Evolutionary conservation across 805 yeast species (phyloP).

Genomic region (Saturnispora sekii): DNA sequence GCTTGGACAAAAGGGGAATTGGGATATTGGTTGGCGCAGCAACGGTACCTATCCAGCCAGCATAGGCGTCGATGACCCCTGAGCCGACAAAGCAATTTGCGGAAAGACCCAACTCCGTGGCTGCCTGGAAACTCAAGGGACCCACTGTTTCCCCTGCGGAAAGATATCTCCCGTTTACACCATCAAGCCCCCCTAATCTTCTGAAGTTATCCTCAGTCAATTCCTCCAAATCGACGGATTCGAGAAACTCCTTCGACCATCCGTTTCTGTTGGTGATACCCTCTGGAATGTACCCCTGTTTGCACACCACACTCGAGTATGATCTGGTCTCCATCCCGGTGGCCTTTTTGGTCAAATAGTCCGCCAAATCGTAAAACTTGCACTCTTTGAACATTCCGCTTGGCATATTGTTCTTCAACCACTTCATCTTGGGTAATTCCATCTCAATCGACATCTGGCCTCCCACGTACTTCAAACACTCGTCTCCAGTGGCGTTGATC

Average conservation of each 20-base stretch:
- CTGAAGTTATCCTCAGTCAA: slow-evolving; percentile 66
- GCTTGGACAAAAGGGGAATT: slow-evolving; percentile 41
- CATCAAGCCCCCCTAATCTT: slow-evolving; percentile 77
- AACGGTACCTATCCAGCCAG: slow-evolving; percentile 98
- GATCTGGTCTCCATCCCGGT: slow-evolving; percentile 83
- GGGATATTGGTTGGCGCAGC: slow-evolving; percentile 71
- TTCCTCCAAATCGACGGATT: slow-evolving; percentile 61
- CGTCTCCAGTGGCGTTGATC: slow-evolving; percentile 74
- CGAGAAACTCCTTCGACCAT: slow-evolving; percentile 79
- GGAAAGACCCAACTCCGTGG: slow-evolving; percentile 75
- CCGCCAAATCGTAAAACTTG: slow-evolving; percentile 89
- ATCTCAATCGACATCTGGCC: slow-evolving; percentile 97
- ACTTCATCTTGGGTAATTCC: slow-evolving; percentile 95
- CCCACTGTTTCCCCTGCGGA: slow-evolving; percentile 92
- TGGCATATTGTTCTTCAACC: slow-evolving; percentile 85
- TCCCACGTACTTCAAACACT: slow-evolving; percentile 83
- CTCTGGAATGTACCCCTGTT: slow-evolving; percentile 87
- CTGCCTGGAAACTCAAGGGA: slow-evolving; percentile 52
- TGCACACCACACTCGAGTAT: slow-evolving; percentile 85
- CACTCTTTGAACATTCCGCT: slow-evolving; percentile 44
- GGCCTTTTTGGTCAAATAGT: slow-evolving; percentile 83
- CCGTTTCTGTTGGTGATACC: slow-evolving; percentile 91
- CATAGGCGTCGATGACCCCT: slow-evolving; percentile 96
- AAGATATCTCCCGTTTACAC: slow-evolving; percentile 59
- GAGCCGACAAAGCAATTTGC: slow-evolving; percentile 79